phyloP scores from a whole-genome alignment of 2,329 filamentous ascomycete genomes.

The Talaromyces atroroseus region DNA sequence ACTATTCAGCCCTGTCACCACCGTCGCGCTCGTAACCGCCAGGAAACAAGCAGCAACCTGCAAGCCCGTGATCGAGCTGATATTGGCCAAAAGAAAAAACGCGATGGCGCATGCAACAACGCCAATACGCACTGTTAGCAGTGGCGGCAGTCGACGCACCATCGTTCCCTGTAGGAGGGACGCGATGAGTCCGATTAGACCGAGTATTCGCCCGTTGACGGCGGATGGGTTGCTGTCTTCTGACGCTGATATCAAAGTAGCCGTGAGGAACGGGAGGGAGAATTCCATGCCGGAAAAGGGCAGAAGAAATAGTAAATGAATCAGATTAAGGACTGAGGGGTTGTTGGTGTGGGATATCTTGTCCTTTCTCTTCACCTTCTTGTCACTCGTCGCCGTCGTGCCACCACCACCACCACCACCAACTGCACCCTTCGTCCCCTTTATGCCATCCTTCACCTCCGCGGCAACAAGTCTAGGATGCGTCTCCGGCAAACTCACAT shows the following conservation, averaged over 20 bases:
- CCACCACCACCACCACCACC: too few relatives aligned
- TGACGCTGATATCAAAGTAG: conserved; percentile 80
- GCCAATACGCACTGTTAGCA: conserved; percentile 73
- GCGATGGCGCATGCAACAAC: conserved; percentile 70
- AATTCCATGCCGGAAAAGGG: conserved; percentile 99
- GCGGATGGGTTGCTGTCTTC: conserved; percentile 49
- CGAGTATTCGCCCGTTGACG: conserved; percentile 78
- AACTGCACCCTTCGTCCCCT: too few relatives aligned
- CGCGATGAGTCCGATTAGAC: conserved; percentile 85
- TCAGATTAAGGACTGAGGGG: conserved; percentile 71
- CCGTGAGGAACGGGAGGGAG: conserved; percentile 94
- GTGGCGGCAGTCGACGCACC: conserved; percentile 74
- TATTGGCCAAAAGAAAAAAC: conserved; percentile 70
- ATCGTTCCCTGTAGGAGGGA: conserved; percentile 91
- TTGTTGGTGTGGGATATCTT: conserved; percentile 64
- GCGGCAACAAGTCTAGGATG: conserved; percentile 48
- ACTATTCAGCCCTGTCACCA: conserved; percentile 89
- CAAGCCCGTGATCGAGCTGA: conserved; percentile 62
- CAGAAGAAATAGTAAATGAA: conserved; percentile 86
- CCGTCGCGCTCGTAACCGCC: conserved; percentile 86
- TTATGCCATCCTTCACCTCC: conserved; percentile 16
- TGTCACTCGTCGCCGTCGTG: conserved; percentile 8
- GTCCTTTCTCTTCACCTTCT: neutral
- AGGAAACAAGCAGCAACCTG: conserved; percentile 79
- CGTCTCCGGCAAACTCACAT: conserved; percentile 79